Base-by-base conservation (phyloP, 2,329 filamentous ascomycete genomes). In the Metarhizium anisopliae region DNA sequence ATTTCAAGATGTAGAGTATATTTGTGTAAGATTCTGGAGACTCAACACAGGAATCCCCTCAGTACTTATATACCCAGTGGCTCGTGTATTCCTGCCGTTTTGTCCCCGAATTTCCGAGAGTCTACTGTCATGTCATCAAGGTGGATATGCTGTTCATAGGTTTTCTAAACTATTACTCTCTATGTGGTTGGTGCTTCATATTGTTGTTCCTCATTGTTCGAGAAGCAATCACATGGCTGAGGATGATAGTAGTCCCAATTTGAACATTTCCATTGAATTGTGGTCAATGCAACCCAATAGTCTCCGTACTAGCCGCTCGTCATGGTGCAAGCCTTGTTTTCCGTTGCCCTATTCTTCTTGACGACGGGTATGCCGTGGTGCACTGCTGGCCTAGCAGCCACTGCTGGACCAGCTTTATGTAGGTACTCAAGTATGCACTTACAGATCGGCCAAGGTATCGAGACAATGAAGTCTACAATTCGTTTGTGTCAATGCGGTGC, bases 151-250 rank as follows among this genome's bases (percentile, higher is more conserved):
- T 10, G n/a, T 10, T 16, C n/a, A 16, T 20, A 13, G 40, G 10
- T 4, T 10, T 8, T 20, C 8, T 6, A 10, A 45, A 25, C n/a
- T 25, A 45, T 20, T 25, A 25, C 25, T 20, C 10, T 45, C 6
- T 16, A 18, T 11, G 6, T 20, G 42, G 16, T 45, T 8, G 6
- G 51, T 14, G n/a, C 51, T 53, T 56, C 32, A 57, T 56, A 60
- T 61, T 60, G 55, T 59, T 51, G 50, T 51, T n/a, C 8, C 38
- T 40, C 32, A 51, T 35, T 51, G 32, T 25, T 20, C 10, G 25
- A 51, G 10, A 25, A 45, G 42, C n/a, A 18, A 45, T 20, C 42
- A 20, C 42, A 6, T 6, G 11, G 16, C 25, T 25, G n/a, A 11
- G 18, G 16, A 20, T 5, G 42, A 20, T 45, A 14, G 42, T 25